phyloP scores from a whole-genome alignment of 805 yeast species.

The Saccharomycopsis vini region DNA sequence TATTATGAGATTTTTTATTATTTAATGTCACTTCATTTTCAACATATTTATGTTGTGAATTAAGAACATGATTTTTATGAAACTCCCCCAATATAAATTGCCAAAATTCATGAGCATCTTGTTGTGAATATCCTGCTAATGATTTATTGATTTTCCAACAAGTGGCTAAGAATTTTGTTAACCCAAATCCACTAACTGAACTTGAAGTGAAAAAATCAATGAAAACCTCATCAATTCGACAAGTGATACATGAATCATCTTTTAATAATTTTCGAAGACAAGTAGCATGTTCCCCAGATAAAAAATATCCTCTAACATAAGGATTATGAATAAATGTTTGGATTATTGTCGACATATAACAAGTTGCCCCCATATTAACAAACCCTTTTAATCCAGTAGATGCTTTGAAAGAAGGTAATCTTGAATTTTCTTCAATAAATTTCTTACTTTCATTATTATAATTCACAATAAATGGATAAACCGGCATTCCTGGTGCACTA shows the following conservation, averaged over 20 bases:
- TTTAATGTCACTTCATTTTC: conserved; percentile 24
- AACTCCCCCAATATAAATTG: conserved; percentile 83
- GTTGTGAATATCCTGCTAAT: conserved; percentile 93
- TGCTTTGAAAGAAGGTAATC: conserved; percentile 43
- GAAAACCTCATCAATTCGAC: conserved; percentile 76
- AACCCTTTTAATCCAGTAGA: conserved; percentile 80
- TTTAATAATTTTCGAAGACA: conserved; percentile 32
- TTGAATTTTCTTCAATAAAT: conserved; percentile 27
- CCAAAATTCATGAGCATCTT: conserved; percentile 98
- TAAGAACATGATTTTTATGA: conserved; percentile 40
- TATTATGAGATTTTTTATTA: conserved; percentile 19
- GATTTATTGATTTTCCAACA: conserved; percentile 81
- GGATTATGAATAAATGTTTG: conserved; percentile 92
- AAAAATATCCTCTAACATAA: conserved; percentile 63
- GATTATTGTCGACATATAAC: conserved; percentile 90
- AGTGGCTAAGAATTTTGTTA: conserved; percentile 70
- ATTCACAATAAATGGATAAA: conserved; percentile 25
- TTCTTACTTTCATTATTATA: conserved; percentile 19
- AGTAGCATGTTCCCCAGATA: conserved; percentile 62
- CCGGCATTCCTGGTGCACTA: conserved; percentile 27
- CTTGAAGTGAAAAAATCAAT: conserved; percentile 62
- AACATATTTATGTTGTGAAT: neutral
- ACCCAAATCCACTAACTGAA: conserved; percentile 63
- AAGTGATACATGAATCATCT: conserved; percentile 53
- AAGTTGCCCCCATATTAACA: conserved; percentile 92